These are phyloP conservation scores for Euphorbia lathyris DNA, from an alignment of 345 rosid genomes.

Conservation along the genomic window DNA sequence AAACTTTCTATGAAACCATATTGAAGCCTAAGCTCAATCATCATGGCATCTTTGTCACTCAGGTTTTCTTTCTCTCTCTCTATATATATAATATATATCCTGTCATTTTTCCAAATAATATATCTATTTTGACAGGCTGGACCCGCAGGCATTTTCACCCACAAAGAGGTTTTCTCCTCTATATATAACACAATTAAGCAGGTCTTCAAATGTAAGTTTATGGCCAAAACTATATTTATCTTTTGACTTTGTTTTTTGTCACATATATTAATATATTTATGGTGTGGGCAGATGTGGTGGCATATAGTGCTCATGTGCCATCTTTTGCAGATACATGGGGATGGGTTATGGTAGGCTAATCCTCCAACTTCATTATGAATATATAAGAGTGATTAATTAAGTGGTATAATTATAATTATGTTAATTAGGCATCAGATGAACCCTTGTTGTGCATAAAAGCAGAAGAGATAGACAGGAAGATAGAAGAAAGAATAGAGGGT, in stretches of 20 bases:
- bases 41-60: slow-evolving; percentile 87
- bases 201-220: slow-evolving; percentile 75
- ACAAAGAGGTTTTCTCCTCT: slow-evolving; percentile 87
- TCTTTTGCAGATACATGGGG: slow-evolving; percentile 99
- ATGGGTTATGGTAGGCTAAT: slow-evolving; percentile 75
- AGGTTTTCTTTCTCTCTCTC: slow-evolving; percentile 43
- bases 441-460: slow-evolving; percentile 55
- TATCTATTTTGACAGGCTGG: slow-evolving; percentile 54
- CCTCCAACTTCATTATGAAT: neutral
- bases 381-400: too few species aligned
- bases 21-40: slow-evolving; percentile 76
- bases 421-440: slow-evolving; percentile 79
- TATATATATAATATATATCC: too few species aligned
- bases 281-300: slow-evolving; percentile 61
- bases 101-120: too few species aligned
- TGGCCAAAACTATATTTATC: neutral
- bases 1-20: slow-evolving; percentile 71
- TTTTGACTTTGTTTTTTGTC: neutral
- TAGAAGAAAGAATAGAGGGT: slow-evolving; percentile 62
- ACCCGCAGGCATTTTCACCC: slow-evolving; percentile 95
- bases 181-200: slow-evolving; percentile 89
- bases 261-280: neutral
- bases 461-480: slow-evolving; percentile 66
- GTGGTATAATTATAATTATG: too few species aligned
- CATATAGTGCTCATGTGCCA: slow-evolving; percentile 93